Base-by-base conservation (phyloP, 441 rosid species). In the Flueggea neowawraea region DNA sequence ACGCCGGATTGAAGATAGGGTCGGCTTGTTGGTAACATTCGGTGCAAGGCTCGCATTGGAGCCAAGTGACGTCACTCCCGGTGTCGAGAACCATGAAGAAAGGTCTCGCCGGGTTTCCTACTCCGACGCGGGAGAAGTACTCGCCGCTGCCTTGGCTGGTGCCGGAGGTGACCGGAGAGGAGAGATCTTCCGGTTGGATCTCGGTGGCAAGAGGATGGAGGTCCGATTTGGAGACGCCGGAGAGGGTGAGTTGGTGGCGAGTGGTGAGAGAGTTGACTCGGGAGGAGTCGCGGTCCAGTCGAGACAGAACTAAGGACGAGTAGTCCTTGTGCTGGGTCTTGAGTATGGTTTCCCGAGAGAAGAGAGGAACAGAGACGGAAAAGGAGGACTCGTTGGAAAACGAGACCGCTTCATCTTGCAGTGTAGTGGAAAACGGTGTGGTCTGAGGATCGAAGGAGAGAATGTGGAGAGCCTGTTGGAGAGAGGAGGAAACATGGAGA, bases 61-160 rank as follows among this genome's bases (percentile, higher is more conserved):
- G 78, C 98, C 98, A 93, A 48, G 77, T 86, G 67, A 90, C 73
- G 78, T 93, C 98, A 68, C 96, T 87, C 5, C 98, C 97, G 0
- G 98, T 93, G 75, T 93, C 98, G 3, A 93, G 71, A 7, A 90
- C 97, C 92, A 93, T 76, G 78, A 73, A 88, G 14, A 75, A 60
- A 16, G 80, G 71, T 48, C 73, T 80, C 22, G 91, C 71, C n/a
- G 97, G 98, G 49, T 84, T 82, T 32, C 97, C 97, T 2, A 93
- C 87, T 43, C 97, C 98, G 28, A 93, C 55, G 69, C 95, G 83
- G 57, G 91, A 75, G 82, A 93, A 93, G 72, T 93, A 93, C 79
- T 93, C 98, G 12, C 98, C 96, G 71, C 95, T 88, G 13, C 97
- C 96, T 52, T 84, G 91, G 6, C 91, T 66, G 15, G 84, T 82